These are phyloP conservation scores for Hyaloperonospora arabidopsidis DNA, from an alignment of 352 stramenopile species.

Conservation along the genomic window DNA sequence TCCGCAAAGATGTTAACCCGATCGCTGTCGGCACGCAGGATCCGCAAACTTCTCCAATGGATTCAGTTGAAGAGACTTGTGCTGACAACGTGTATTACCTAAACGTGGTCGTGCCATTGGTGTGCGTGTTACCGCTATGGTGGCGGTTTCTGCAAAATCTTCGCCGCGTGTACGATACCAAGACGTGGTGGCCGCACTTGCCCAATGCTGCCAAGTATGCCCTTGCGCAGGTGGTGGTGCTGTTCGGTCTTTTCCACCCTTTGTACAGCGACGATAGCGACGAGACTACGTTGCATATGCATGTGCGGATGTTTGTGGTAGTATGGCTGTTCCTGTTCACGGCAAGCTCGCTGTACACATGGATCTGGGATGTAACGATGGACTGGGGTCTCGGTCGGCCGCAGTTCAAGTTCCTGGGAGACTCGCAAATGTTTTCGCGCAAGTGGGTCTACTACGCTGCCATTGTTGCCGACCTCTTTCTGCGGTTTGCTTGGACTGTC, in stretches of 20 bases:
- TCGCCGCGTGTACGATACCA: conserved; percentile 90
- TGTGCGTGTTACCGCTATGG: conserved; percentile 93
- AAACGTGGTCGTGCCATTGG: conserved; percentile 90
- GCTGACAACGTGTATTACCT: conserved; percentile 88
- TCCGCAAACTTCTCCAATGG: conserved; percentile 13
- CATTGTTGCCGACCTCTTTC: conserved; percentile 70
- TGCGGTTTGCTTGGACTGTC: conserved; percentile 78
- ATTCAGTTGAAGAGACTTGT: conserved; percentile 24
- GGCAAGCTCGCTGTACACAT: conserved; percentile 71
- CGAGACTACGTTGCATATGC: conserved; percentile 15
- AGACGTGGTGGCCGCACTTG: conserved; percentile 92
- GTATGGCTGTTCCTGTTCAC: conserved; percentile 77
- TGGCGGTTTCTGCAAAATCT: conserved; percentile 96
- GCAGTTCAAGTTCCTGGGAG: conserved; percentile 68
- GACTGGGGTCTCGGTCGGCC: conserved; percentile 77
- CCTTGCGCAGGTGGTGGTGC: conserved; percentile 71
- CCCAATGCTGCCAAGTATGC: conserved; percentile 95
- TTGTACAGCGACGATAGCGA: conserved; percentile 40
- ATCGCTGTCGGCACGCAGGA: conserved; percentile 8
- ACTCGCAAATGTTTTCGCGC: conserved; percentile 81
- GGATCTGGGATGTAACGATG: conserved; percentile 83
- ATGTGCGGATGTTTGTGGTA: conserved; percentile 45
- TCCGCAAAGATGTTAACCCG: conserved; percentile 51
- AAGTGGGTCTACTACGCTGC: conserved; percentile 76
- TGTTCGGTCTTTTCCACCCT: conserved; percentile 84